Evolutionary conservation across 2,329 filamentous ascomycete genomes (phyloP).

Genomic region (Nakataea oryzae): DNA sequence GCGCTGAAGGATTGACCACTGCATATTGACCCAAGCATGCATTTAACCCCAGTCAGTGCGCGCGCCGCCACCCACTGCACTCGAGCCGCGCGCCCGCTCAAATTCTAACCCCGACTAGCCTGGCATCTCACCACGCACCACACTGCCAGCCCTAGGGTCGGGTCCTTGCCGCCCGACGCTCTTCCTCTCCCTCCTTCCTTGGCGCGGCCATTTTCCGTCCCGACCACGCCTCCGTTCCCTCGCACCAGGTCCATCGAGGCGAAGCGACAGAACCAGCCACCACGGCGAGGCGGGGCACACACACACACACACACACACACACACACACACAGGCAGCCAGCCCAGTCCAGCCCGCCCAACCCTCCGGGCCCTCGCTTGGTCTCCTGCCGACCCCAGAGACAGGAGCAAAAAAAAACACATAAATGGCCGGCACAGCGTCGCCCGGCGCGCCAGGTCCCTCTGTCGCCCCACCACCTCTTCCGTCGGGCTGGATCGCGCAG

Average conservation of each 20-base stretch:
- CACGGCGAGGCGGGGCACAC: too few species aligned
- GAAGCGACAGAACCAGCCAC: neutral
- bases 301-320: too few species aligned
- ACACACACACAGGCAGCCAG: too few species aligned
- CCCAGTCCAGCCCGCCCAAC: too few species aligned
- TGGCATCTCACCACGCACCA: neutral
- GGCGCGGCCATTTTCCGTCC: neutral
- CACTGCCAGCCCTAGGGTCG: neutral
- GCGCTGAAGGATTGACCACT: too few species aligned
- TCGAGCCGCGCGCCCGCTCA: neutral
- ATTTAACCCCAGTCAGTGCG: neutral
- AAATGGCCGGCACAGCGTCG: conserved; percentile 47
- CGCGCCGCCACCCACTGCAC: neutral
- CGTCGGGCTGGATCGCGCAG: conserved; percentile 59
- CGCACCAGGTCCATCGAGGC: neutral
- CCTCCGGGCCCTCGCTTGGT: neutral
- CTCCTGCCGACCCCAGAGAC: neutral
- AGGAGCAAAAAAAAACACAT: neutral
- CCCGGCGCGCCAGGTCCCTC: conserved; percentile 49
- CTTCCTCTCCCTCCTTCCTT: neutral
- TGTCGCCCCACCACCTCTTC: conserved; percentile 48
- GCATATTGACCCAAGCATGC: neutral
- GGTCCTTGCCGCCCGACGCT: neutral
- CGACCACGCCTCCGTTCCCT: neutral
- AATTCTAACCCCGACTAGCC: neutral